Base-by-base conservation (phyloP, 352 stramenopile species). In the Phytophthora citrophthora region DNA sequence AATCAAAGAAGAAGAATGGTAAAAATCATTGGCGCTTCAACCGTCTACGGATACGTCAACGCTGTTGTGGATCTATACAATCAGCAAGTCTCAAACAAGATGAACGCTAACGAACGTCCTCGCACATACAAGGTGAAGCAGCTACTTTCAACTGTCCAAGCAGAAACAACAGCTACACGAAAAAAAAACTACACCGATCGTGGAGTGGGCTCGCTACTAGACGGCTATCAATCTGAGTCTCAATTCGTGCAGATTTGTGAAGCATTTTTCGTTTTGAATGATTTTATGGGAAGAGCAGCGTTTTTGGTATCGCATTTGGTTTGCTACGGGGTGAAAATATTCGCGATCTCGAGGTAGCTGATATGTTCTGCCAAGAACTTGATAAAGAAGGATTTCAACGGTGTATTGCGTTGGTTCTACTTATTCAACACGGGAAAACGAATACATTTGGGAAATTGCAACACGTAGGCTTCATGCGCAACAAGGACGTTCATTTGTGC, bases 251-350 rank as follows among this genome's bases (percentile, higher is more conserved):
- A 29, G 6, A 46, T 56, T 36, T 45, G 34, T 40, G 20, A 48
- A 16, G 18, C 15, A 20, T 50, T 58, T 29, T 49, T 50, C 26
- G 2, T n/a, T 4, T 12, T 58, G 6, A 26, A 48, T 18, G 51
- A 50, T 8, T 5, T 40, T 5, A 11, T 38, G 26, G 38, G 38
- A 11, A 20, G 38, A 41, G n/a, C 51, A 31, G 40, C 51, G n/a
- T 51, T 58, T 49, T 16, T 50, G 4, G 10, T 48, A 16, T 58
- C 38, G 18, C 36, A 58, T 16, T 62, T 31, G 44, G 32, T 16
- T 54, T 63, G 9, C 13, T 63, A 24, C 55, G 55, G 9, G 45
- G 45, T n/a, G 34, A 56, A 36, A 64, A 55, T 15, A n/a, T 64
- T 9, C 36, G 46, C 12, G 56, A 57, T 45, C 24, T 64, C 2